phyloP scores from a whole-genome alignment of 495 filamentous ascomycete genomes.

The Tetracladium setigerum region DNA sequence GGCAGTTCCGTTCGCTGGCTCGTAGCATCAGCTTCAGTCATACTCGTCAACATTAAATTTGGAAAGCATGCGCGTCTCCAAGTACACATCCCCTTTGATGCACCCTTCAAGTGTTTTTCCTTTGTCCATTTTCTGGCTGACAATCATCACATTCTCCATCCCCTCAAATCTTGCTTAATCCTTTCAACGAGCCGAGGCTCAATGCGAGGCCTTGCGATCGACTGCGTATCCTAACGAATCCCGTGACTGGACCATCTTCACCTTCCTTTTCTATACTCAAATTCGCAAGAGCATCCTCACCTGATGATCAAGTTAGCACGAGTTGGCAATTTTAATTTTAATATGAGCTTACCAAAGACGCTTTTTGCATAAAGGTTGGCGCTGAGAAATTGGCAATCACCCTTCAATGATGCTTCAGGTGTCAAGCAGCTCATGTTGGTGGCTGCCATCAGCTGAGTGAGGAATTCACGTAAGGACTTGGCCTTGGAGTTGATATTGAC shows the following conservation, averaged over 20 bases:
- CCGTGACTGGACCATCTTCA: slow-evolving; percentile 90
- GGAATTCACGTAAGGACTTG: slow-evolving; percentile 84
- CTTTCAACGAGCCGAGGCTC: slow-evolving; percentile 91
- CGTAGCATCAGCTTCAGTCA: too few relatives aligned
- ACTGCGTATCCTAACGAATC: slow-evolving; percentile 98
- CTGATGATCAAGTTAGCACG: slow-evolving; percentile 39
- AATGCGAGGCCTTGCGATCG: slow-evolving; percentile 93
- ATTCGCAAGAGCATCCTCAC: slow-evolving; percentile 98
- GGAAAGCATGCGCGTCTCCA: too few relatives aligned
- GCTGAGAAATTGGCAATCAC: slow-evolving; percentile 95
- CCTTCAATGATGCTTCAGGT: slow-evolving; percentile 91
- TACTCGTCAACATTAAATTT: too few relatives aligned
- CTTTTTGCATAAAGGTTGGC: slow-evolving; percentile 96
- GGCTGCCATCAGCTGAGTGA: slow-evolving; percentile 90
- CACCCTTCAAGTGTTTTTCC: too few relatives aligned
- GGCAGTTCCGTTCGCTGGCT: too few relatives aligned
- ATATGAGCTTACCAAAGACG: slow-evolving; percentile 80
- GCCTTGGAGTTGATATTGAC: slow-evolving; percentile 99
- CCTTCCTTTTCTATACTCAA: slow-evolving; percentile 97
- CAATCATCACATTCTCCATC: not conserved
- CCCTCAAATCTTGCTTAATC: slow-evolving; percentile 72
- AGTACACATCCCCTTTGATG: too few relatives aligned
- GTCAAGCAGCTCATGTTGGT: slow-evolving; percentile 99
- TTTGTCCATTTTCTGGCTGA: too few relatives aligned
- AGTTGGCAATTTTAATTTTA: not conserved